Conservation (phyloP, 345 rosid genomes). For the Rhizophora mangle region DNA sequence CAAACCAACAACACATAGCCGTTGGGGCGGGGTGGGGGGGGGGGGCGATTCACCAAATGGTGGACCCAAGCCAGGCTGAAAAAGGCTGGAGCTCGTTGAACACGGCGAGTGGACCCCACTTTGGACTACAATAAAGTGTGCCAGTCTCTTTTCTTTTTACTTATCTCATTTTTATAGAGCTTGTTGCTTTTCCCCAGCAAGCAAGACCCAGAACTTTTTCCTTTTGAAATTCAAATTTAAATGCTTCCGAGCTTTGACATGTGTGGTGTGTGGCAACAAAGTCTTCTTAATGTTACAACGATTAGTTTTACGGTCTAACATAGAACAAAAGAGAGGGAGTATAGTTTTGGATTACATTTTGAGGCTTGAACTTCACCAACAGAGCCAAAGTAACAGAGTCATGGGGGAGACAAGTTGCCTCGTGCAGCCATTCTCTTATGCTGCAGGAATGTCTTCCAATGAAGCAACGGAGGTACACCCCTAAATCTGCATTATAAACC, state of each 20-base stretch:
- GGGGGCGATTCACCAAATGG: neutral
- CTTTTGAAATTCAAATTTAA: conserved; percentile 30
- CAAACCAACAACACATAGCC: neutral
- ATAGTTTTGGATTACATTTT: conserved; percentile 3
- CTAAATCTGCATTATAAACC: neutral
- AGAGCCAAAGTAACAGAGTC: neutral
- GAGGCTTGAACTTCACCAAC: neutral
- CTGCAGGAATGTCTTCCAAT: conserved; percentile 27
- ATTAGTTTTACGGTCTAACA: neutral
- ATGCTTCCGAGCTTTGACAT: neutral
- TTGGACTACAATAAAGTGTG: neutral
- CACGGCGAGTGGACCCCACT: neutral
- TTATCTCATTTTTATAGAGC: neutral
- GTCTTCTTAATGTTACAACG: neutral
- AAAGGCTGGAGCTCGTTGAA: neutral
- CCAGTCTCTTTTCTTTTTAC: neutral
- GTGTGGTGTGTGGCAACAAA: no score
- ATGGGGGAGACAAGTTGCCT: conserved; percentile 33
- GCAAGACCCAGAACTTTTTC: conserved; percentile 8
- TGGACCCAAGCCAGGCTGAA: neutral
- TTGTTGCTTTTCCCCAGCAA: neutral
- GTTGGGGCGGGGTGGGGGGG: neutral
- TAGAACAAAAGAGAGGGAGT: conserved; percentile 1
- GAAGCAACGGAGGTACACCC: conserved; percentile 26
- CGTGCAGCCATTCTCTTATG: conserved; percentile 34